Base-by-base conservation (phyloP, 768 basidiomycete genomes). In the Suillus sp. region DNA sequence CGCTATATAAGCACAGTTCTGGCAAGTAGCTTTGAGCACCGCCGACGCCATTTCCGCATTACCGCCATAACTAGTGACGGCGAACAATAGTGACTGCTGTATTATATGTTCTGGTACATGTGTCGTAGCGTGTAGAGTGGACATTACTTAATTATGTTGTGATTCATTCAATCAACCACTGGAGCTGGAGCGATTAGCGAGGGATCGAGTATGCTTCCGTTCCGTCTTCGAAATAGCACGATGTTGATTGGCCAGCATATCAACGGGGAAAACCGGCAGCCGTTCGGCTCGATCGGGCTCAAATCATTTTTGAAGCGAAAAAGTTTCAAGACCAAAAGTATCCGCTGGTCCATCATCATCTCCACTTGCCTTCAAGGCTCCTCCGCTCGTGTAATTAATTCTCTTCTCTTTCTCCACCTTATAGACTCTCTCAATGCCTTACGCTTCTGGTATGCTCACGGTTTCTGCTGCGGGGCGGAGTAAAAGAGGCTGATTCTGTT, bases 361-460 rank as follows among this genome's bases (percentile, higher is more conserved):
- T 25, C 56, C 55, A 50, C 48, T 32, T 61, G 42, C 62, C 64
- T 64, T 60, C 48, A n/a, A 50, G 59, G 65, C 67, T 67, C n/a
- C n/a, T n/a, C 45, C 25, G 54, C 60, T 34, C 20, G 20, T n/a
- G 45, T 40, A 45, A 14, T 50, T 60, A 34, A 56, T 62, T 37
- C 14, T 47, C 55, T 64, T 35, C 56, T 22, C 53, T 64, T 32
- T 45, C 59, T 62, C 53, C 48, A 22, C 37, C 27, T 50, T 56
- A 20, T 62, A 43, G 55, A 71, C 64, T 62, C 27, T 62, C 6
- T 30, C 60, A 42, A 84, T 84, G 83, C 74, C 80, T 76, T 83
- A 67, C 73, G 56, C 78, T 70, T 22, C 77, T 59, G 83, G 83
- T 83, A 16, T 10, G 82, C 72, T 27, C 32, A 53, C 4, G 56